Base-by-base conservation (phyloP, 768 basidiomycete genomes). In the Suillus decipiens region DNA sequence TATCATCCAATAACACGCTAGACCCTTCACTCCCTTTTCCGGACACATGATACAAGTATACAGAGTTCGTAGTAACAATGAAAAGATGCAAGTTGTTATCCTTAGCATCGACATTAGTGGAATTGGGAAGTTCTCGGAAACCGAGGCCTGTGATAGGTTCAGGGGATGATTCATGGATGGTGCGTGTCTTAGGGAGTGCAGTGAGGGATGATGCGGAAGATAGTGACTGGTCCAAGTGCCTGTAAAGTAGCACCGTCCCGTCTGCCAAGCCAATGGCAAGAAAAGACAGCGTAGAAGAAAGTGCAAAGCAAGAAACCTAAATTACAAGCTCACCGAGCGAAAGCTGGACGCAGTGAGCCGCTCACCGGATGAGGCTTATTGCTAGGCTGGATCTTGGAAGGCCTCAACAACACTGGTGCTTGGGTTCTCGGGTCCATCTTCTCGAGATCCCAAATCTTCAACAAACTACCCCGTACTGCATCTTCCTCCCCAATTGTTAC, bases 101-200 rank as follows among this genome's bases (percentile, higher is more conserved):
- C 14, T 43, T 63, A 2, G 64, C 59, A 4, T 51, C 53, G 5
- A 55, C 34, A 36, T 45, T 11, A 45, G 65, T 33, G 24, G 15
- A 73, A 48, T 3, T 48, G 3, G 47, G 22, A 75, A 0, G 89
- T 82, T 71, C 93, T 89, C 22, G 86, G 77, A 99, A 96, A 0
- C 93, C 95, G 2, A 99, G 84, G 4, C 92, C 95, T 0, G 96
- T 98, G 61, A 99, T 89, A 1, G 96, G 95, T 71, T 99, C 96
- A 0, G 86, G 83, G 0, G 89, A 80, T 2, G 89, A 88, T 69
- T 98, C 94, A 70, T 94, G 92, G 3, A 99, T 80, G 0, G 88
- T 82, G 28, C 92, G 87, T 11, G 90, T 84, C 78, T 97, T 98
- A 0, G 95, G 95, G 19, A 98, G 77, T 14, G 89, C 88, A 12